Evolutionary conservation across 306 rosid genomes (phyloP).

Genomic region (Trifolium fragiferum): DNA sequence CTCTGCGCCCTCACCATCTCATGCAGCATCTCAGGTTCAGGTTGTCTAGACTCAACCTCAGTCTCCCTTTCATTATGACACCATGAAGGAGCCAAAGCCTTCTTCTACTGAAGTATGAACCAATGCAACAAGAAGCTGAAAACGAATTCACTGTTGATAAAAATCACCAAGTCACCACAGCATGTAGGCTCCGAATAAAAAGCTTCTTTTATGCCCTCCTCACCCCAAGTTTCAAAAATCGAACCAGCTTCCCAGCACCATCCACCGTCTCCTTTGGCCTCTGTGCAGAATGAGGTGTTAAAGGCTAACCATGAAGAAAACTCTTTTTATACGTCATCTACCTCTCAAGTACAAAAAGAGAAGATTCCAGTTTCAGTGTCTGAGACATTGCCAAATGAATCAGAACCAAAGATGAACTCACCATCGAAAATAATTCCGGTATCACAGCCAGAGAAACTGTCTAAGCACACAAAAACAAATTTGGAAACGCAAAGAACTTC

Average conservation of each 20-base stretch:
- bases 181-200: background rate
- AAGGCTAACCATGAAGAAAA: constrained; percentile 28
- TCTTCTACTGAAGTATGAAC: constrained; percentile 20
- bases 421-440: constrained; percentile 34
- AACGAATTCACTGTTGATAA: constrained; percentile 27
- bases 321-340: background rate
- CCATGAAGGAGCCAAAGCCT: constrained; percentile 30
- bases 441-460: constrained; percentile 26
- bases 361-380: constrained; percentile 22
- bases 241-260: constrained; percentile 20
- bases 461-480: constrained; percentile 13
- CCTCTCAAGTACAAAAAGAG: constrained; percentile 24
- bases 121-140: constrained; percentile 28
- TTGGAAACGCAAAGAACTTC: constrained; percentile 28
- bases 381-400: constrained; percentile 31
- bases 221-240: background rate
- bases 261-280: constrained; percentile 35
- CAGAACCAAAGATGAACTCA: constrained; percentile 39
- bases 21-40: constrained; percentile 1
- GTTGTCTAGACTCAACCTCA: constrained; percentile 33
- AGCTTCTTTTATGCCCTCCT: constrained; percentile 8
- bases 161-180: constrained; percentile 33
- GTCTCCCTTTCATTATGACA: constrained; percentile 41
- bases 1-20: constrained; percentile 15
- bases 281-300: constrained; percentile 1